Percentiles rank a stretch among this genome's conserved stretches.
These are phyloP conservation scores for Graphilbum fragrans DNA, from an alignment of 2,329 filamentous ascomycete genomes.

Conservation along the genomic window DNA sequence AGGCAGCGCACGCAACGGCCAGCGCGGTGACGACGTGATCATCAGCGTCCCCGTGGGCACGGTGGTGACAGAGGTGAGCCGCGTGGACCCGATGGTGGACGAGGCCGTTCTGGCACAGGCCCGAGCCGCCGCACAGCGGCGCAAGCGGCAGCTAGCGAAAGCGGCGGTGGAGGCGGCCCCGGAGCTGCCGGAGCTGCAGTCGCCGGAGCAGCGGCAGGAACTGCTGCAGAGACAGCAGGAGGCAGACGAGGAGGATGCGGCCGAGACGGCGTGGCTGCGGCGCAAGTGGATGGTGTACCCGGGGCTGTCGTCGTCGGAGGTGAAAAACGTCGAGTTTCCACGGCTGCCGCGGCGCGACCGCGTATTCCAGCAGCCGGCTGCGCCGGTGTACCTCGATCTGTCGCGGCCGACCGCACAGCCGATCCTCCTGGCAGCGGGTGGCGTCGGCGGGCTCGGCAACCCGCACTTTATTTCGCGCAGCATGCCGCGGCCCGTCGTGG, in stretches of 20 bases:
- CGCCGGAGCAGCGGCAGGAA: constrained; percentile 22
- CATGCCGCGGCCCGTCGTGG: constrained; percentile 70
- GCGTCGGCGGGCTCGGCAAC: constrained; percentile 83
- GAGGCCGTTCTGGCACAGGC: constrained; percentile 30
- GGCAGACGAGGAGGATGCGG: constrained; percentile 28
- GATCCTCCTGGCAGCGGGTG: constrained; percentile 75
- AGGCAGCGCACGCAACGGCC: constrained; percentile 61
- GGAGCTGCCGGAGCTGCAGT: background rate
- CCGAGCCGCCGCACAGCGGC: constrained; percentile 3
- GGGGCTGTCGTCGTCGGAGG: constrained; percentile 59
- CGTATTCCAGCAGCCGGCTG: constrained; percentile 53
- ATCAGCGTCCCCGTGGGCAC: constrained; percentile 90
- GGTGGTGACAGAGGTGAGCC: constrained; percentile 68
- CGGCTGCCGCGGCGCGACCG: constrained; percentile 38
- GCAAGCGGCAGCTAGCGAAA: constrained; percentile 1
- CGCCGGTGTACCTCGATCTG: constrained; percentile 62
- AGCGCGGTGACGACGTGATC: constrained; percentile 74
- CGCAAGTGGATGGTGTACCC: constrained; percentile 84
- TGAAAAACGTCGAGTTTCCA: constrained; percentile 39
- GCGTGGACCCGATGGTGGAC: constrained; percentile 64
- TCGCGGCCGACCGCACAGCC: constrained; percentile 69
- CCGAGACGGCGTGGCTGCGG: constrained; percentile 33
- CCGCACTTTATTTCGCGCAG: constrained; percentile 77
- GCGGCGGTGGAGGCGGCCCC: background rate
- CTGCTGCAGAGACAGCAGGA: constrained; percentile 27